These are phyloP conservation scores for Colletotrichum acutatum DNA, from an alignment of 2,329 filamentous ascomycete species.

Conservation along the genomic window DNA sequence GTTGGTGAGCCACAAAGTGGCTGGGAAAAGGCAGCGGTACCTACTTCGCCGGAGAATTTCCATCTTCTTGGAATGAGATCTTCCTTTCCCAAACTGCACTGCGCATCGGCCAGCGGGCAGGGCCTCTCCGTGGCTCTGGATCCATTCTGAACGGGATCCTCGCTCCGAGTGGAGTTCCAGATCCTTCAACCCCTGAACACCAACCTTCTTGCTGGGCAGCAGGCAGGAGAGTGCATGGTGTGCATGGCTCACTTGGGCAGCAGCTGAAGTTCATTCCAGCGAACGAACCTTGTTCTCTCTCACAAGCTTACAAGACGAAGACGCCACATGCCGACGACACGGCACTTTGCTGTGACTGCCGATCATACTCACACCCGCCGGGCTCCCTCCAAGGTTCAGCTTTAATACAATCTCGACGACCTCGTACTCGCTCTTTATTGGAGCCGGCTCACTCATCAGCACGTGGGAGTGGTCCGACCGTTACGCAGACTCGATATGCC, in stretches of 20 bases:
- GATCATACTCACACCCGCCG: constrained; percentile 18
- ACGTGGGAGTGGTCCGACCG: background rate
- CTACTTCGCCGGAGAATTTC: background rate
- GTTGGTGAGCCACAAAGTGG: constrained; percentile 7
- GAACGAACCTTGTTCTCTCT: background rate
- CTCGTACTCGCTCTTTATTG: background rate
- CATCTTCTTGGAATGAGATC: background rate
- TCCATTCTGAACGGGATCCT: background rate
- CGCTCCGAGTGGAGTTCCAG: constrained; percentile 9
- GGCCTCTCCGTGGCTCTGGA: constrained; percentile 15
- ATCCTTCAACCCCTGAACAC: constrained; percentile 4
- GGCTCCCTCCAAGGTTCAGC: background rate
- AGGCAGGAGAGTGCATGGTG: background rate
- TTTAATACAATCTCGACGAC: background rate
- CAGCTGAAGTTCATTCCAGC: background rate
- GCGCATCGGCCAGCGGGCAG: background rate
- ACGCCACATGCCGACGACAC: constrained; percentile 14
- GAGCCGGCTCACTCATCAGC: background rate
- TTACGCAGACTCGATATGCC: background rate
- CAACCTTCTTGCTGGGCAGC: background rate
- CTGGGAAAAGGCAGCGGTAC: background rate
- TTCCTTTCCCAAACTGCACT: background rate
- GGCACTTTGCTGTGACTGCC: constrained; percentile 24
- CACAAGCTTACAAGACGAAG: background rate
- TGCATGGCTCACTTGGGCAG: background rate